Evolutionary conservation across 2,329 filamentous ascomycete species (phyloP), one percentile per base, ranked within the genome.

Genomic region (Colletotrichum spaethianum): DNA sequence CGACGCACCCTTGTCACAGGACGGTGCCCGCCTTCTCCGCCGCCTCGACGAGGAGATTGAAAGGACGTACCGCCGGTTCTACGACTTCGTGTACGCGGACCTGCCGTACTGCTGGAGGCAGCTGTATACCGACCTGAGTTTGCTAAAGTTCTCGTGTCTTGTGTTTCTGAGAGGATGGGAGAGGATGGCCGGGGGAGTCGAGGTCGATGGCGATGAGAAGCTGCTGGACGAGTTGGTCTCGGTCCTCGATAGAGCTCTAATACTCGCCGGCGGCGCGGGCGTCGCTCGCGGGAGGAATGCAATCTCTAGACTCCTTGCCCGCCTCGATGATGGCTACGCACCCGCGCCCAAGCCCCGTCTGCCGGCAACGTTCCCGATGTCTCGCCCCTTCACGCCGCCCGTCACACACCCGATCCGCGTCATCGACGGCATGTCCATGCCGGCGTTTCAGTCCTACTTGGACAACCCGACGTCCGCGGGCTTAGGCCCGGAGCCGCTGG

Each of bases 221-320:
- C 76, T 42, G 81, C 78, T 95, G 4, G 86, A 89, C 42, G 80
- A 85, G 1, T 84, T 93, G 2, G 88, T 97, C 42, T 86, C 87
- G 64, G 82, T 87, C 1, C 86, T 98, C 2, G 95, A 98, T 77
- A 90, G 91, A 80, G 92, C 93, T 0, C 82, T 97, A 55, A 94
- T 97, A 56, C 88, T 95, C 65, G 90, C 93, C 0, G 93, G 93
- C 1, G 92, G 88, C 0, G 89, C 89, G 1, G 85, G 87, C 0
- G 74, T 79, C 38, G 70, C 78, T 1, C 84, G 93, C 67, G 87
- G 89, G 9, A 78, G 81, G 26, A 59, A 16, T 4, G 89, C 87
- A 80, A 85, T 92, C 56, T 86, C 92, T 68, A 78, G 12, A 3
- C 26, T 72, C 1, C 59, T 72, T 16, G 38, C 59, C 7, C n/a